Base-by-base conservation (phyloP, 2,329 filamentous ascomycete genomes). In the Beauveria sp. region DNA sequence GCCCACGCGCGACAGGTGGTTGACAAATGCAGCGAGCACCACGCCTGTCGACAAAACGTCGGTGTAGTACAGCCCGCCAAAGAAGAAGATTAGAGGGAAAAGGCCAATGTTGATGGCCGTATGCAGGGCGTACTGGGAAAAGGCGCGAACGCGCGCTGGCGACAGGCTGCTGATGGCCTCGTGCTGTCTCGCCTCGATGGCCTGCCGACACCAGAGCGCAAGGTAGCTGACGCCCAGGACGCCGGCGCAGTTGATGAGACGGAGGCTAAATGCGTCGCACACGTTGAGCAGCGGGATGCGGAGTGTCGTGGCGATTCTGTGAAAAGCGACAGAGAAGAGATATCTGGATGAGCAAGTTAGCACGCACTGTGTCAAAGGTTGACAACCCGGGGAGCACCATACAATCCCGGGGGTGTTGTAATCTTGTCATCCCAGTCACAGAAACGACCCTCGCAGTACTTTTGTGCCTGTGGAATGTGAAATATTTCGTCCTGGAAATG, bases 1-100 rank as follows among this genome's bases (percentile, higher is more conserved):
- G 20, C 72, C 74, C 2, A 82, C 65, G 18, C 83, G 79, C 26
- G 70, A 64, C 5, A 86, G 72, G 64, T 83, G 82, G 61, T 82
- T 77, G 42, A 82, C 77, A 69, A 93, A 95, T 1, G 86, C 84
- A 2, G 85, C 72, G 9, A 97, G 76, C 0, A 97, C 90, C 1
- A 86, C 81, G 8, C 90, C 78, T 0, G 92, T 90, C 0, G 93
- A 96, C 56, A 90, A 80, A 3, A 97, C 83, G 73, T 99, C 95
- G 0, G 95, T 99, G 73, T 99, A 99, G 74, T 96, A 99, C 8
- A 99, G 79, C 0, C 86, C 92, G 0, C 91, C 95, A 74, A 99
- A 99, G 81, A 99, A 99, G 80, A 96, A 97, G 0, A 99, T 73
- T 0, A 93, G 85, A 0, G 95, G 95, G 65, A 98, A 97, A 0